phyloP scores from a whole-genome alignment of 2,329 filamentous ascomycete species.

The Cladosporium oxysporum region DNA sequence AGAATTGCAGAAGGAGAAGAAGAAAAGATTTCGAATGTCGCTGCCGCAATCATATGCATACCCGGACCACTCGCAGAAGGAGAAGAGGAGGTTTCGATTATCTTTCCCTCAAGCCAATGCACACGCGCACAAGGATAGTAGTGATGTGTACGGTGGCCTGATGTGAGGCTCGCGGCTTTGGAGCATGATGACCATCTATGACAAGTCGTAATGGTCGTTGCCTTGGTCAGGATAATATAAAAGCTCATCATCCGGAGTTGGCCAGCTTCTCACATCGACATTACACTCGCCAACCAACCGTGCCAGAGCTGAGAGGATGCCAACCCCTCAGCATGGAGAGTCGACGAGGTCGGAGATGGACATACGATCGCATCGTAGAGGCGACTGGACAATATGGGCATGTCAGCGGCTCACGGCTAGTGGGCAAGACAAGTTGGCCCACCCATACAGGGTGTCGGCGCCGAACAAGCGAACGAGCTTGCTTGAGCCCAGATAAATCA shows the following conservation, averaged over 20 bases:
- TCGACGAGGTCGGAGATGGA: neutral
- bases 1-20: neutral
- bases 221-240: neutral
- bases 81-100: neutral
- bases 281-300: neutral
- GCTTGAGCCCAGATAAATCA: neutral
- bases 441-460: neutral
- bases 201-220: neutral
- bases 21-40: neutral
- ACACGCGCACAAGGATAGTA: neutral
- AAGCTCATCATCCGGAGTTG: neutral
- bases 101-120: neutral
- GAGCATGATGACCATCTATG: neutral
- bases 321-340: neutral
- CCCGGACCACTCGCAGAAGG: neutral
- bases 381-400: neutral
- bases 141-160: constrained; percentile 15
- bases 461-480: neutral
- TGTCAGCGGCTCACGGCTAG: neutral
- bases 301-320: neutral
- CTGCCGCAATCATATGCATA: neutral
- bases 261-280: neutral
- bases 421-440: neutral
- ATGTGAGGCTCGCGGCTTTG: constrained; percentile 3
- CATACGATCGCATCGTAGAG: neutral